These are phyloP conservation scores for Hibiscus trionum DNA, from an alignment of 345 rosid species.

Conservation along the genomic window DNA sequence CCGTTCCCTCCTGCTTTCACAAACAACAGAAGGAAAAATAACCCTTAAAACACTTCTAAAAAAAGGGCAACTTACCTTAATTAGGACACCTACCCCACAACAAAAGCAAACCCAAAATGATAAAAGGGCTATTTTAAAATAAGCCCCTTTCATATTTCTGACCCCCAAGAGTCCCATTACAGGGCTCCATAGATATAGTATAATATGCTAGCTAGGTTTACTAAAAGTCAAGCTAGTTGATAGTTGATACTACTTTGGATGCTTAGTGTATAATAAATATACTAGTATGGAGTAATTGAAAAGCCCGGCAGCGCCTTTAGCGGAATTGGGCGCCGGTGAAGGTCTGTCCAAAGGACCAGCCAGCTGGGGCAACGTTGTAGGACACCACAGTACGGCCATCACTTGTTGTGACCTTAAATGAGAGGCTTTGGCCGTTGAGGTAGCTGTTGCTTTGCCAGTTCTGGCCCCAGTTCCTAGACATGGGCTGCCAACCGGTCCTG, in stretches of 20 bases:
- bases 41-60: background rate
- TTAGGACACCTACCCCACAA: background rate
- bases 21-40: background rate
- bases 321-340: constrained; percentile 50
- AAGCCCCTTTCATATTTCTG: constrained; percentile 25
- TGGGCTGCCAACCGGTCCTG: constrained; percentile 61
- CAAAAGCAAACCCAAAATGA: constrained; percentile 16
- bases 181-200: background rate
- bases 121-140: constrained; percentile 30
- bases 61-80: background rate
- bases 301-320: constrained; percentile 5
- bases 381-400: constrained; percentile 54
- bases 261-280: background rate
- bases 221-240: background rate
- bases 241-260: background rate
- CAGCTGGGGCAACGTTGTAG: constrained; percentile 51
- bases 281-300: background rate
- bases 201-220: background rate
- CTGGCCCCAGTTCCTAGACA: constrained; percentile 91
- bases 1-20: constrained; percentile 17
- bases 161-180: background rate
- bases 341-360: constrained; percentile 83
- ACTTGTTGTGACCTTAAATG: constrained; percentile 69
- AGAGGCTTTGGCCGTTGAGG: constrained; percentile 62
- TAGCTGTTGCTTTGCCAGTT: constrained; percentile 73